A percentile compares a stretch with the other conserved stretches of the same genome.
These are phyloP conservation scores for Globisporangium nodosum DNA, from an alignment of 352 stramenopile species.

Conservation along the genomic window DNA sequence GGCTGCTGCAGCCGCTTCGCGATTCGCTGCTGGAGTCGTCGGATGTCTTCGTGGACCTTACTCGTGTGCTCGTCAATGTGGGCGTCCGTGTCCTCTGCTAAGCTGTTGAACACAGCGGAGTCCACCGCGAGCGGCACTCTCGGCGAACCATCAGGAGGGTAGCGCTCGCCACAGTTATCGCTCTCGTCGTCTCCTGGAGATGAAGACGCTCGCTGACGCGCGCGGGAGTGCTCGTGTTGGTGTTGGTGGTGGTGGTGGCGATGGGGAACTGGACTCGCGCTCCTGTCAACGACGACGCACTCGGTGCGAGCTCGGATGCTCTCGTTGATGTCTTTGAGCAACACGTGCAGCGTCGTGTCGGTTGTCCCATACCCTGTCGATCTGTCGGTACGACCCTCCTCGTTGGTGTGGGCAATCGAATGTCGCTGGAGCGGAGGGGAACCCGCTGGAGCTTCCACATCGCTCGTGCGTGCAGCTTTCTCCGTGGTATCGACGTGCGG, in stretches of 20 bases:
- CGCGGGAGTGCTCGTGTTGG: background rate
- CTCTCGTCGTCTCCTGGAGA: background rate
- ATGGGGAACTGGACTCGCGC: background rate
- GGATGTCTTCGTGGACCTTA: constrained; percentile 72
- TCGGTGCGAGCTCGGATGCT: constrained; percentile 7
- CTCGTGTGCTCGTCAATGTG: constrained; percentile 50
- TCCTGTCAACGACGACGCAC: background rate
- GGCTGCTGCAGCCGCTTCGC: constrained; percentile 49
- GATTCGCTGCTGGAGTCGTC: constrained; percentile 59
- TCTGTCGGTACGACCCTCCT: background rate
- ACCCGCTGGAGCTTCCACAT: background rate
- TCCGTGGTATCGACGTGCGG: background rate
- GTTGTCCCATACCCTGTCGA: background rate
- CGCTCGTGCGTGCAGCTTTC: background rate
- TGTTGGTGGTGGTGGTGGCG: background rate
- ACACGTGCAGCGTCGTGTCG: constrained; percentile 3
- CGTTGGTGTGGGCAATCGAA: background rate
- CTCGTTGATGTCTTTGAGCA: constrained; percentile 9
- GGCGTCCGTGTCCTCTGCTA: constrained; percentile 17
- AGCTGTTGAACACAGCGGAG: background rate
- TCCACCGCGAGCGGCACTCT: background rate
- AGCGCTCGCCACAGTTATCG: background rate
- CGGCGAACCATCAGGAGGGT: background rate
- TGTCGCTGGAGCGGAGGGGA: background rate
- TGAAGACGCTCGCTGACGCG: background rate